Percentiles rank a stretch among this genome's conserved stretches.
Evolutionary conservation across 2,329 filamentous ascomycete genomes (phyloP).

Genomic region (Fusarium neocosmosporiellum): DNA sequence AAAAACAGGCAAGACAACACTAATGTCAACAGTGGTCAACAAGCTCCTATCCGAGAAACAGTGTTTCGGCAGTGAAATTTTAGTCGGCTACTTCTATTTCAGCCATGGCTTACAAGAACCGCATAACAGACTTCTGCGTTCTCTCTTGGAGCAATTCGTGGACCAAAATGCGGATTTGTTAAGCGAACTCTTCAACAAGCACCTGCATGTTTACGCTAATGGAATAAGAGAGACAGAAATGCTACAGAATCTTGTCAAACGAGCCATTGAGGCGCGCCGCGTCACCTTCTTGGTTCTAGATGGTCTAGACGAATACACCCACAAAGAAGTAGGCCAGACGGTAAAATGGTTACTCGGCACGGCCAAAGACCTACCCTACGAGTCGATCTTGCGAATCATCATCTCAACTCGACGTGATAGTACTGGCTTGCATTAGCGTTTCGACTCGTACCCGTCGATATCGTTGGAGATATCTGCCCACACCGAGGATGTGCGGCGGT

Average conservation of each 20-base stretch:
- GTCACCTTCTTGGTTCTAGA: conserved; percentile 15
- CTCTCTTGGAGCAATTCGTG: conserved; percentile 12
- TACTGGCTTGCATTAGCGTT: not conserved
- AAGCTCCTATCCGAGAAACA: not conserved
- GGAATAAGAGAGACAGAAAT: not conserved
- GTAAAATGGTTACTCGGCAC: conserved; percentile 3
- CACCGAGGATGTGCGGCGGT: conserved; percentile 6
- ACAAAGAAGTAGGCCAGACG: not conserved
- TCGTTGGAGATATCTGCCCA: conserved; percentile 14
- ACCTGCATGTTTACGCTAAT: not conserved
- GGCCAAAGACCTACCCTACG: not conserved
- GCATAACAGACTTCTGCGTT: conserved; percentile 10
- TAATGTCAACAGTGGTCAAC: conserved; percentile 12
- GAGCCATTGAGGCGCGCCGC: not conserved
- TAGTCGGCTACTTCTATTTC: conserved; percentile 21
- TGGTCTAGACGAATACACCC: conserved; percentile 17
- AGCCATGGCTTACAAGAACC: not conserved
- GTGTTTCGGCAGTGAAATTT: not conserved
- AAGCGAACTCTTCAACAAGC: not conserved
- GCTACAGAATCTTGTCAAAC: conserved; percentile 1
- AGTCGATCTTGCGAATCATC: not conserved
- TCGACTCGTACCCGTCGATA: conserved; percentile 9
- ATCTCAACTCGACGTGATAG: conserved; percentile 21
- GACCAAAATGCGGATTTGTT: not conserved
- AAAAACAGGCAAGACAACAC: conserved; percentile 14